Base-by-base conservation (phyloP, 176 grass and related monocot species). In the Zoysia pacifica region DNA sequence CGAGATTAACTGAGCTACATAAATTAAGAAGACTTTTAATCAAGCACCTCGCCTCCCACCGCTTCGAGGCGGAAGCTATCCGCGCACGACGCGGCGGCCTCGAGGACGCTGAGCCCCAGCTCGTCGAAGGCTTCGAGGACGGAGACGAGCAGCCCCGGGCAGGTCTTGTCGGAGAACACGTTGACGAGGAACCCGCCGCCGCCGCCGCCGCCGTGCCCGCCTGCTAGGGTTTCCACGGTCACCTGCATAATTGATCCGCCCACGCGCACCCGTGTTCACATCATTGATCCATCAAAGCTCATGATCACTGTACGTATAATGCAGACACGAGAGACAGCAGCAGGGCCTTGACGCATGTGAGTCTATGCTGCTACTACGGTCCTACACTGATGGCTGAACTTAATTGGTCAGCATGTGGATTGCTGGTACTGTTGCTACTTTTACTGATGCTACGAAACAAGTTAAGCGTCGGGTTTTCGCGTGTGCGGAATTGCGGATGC, bases 41-140 rank as follows among this genome's bases (percentile, higher is more conserved):
- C 28, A 28, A 28, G 28, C 28, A 28, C 97, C 85, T 99, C 88
- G 42, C 93, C 87, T 44, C 93, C 97, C 10, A 91, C 73, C 15
- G 90, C 88, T 69, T 91, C 65, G 40, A 99, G 86, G 69, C 88
- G 87, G 82, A 99, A 99, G 11, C 86, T 84, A 55, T 93, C 86
- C 38, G 88, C 79, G 83, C 97, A 96, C 39, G 97, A 91, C 19
- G 97, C 97, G 16, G 86, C 89, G 39, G 93, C 90, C 70, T 96
- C 84, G 76, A 99, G 66, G 14, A 99, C 90, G 86, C 73, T 88
- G 81, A 99, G 93, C 13, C 97, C 97, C 72, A 96, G 74, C 81
- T 93, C 90, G 74, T 99, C 93, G 19, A 99, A 93, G 51, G 92
- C 87, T 58, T 89, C 93, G 28, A 99, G 86, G 45, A 99, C 83